phyloP scores from a whole-genome alignment of 495 filamentous ascomycete species.

The Immersiella caudata region DNA sequence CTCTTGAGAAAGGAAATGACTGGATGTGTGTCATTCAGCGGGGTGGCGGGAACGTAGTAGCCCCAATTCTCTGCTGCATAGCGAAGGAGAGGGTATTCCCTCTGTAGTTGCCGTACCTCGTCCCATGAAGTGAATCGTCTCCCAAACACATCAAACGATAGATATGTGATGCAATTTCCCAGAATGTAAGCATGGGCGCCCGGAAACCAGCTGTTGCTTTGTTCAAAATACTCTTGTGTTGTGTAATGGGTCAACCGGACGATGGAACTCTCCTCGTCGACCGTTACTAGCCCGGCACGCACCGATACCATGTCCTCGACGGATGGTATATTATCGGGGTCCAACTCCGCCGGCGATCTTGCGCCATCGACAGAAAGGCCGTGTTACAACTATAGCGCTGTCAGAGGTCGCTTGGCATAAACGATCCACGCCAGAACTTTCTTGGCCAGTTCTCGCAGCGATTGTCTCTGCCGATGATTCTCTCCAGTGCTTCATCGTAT shows the following conservation, averaged over 20 bases:
- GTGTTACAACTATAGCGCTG: slow-evolving; percentile 3
- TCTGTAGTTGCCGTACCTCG: slow-evolving; percentile 32
- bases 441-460: not conserved
- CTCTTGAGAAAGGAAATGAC: not conserved
- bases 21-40: not conserved
- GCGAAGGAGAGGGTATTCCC: slow-evolving; percentile 41
- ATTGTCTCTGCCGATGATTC: slow-evolving; percentile 7
- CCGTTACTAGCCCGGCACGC: slow-evolving; percentile 57
- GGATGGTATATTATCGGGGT: slow-evolving; percentile 43
- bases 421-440: slow-evolving; percentile 10
- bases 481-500: slow-evolving; percentile 13
- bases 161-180: slow-evolving; percentile 47
- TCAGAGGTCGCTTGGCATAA: slow-evolving; percentile 7
- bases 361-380: slow-evolving; percentile 23
- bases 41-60: slow-evolving; percentile 27
- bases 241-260: slow-evolving; percentile 61
- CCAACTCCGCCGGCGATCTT: slow-evolving; percentile 36
- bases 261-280: slow-evolving; percentile 50
- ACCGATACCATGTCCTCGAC: slow-evolving; percentile 47
- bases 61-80: slow-evolving; percentile 54
- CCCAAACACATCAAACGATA: slow-evolving; percentile 44
- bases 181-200: slow-evolving; percentile 41
- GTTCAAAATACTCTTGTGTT: slow-evolving; percentile 55
- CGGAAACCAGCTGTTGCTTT: slow-evolving; percentile 40
- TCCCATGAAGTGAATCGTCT: slow-evolving; percentile 31